Evolutionary conservation across 23 red algal species (phyloP), one percentile per base, ranked within the genome.

Genomic region (Gracilariopsis chorda): DNA sequence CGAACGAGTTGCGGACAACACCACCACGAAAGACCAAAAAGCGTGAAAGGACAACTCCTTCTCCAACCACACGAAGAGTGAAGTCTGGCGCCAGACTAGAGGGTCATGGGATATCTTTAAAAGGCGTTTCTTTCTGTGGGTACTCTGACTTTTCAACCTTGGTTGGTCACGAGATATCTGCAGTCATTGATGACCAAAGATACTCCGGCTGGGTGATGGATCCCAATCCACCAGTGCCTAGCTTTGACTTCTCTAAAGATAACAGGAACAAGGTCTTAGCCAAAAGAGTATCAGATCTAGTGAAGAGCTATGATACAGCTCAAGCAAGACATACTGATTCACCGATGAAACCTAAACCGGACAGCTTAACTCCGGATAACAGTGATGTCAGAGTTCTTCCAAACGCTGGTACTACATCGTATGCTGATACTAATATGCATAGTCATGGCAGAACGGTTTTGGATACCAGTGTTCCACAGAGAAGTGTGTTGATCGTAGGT

Each of bases 401-500:
- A n/a, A n/a, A n/a, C n/a, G n/a, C n/a, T n/a, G n/a, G n/a, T n/a
- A n/a, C n/a, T n/a, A n/a, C n/a, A n/a, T n/a, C n/a, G n/a, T n/a
- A n/a, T n/a, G n/a, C n/a, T n/a, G n/a, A n/a, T n/a, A n/a, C n/a
- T n/a, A n/a, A n/a, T n/a, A n/a, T n/a, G n/a, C n/a, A n/a, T n/a
- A n/a, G n/a, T n/a, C n/a, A n/a, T n/a, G n/a, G n/a, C n/a, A n/a
- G n/a, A n/a, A n/a, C n/a, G n/a, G n/a, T n/a, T n/a, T 72, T 62
- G 16, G 40, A 49, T n/a, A 55, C 21, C 17, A 48, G 34, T 35
- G 78, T 82, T 33, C 43, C 67, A 40, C 46, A 43, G 25, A 81
- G 83, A 58, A 92, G 92, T 59, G 93, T 98, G 10, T 51, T 98
- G 49, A 63, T 98, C n/a, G 65, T 98, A 39, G 96, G 96, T 44